These are phyloP conservation scores for Capsicum rhomboideum DNA, from an alignment of 257 asterid species.

Conservation along the genomic window DNA sequence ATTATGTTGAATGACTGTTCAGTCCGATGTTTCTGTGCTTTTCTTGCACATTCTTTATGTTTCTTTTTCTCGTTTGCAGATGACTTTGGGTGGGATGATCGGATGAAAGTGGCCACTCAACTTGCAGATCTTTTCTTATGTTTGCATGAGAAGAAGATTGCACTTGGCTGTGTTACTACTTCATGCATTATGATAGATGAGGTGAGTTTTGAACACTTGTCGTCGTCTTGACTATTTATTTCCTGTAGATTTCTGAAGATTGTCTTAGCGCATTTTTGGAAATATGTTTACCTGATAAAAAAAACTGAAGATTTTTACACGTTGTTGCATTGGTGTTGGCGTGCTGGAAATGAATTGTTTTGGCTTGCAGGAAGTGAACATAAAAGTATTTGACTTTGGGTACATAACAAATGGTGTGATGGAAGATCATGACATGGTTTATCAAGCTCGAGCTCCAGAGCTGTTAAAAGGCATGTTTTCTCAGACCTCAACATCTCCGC, in stretches of 20 bases:
- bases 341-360: no score
- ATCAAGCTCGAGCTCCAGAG: background rate
- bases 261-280: background rate
- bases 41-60: background rate
- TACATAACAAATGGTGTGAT: background rate
- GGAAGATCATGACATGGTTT: background rate
- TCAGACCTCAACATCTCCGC: background rate
- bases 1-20: background rate
- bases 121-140: background rate
- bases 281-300: background rate
- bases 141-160: background rate
- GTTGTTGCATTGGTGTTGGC: background rate
- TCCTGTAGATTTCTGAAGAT: background rate
- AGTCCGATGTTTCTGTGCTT: background rate
- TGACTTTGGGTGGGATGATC: background rate
- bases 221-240: background rate
- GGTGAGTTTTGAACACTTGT: background rate
- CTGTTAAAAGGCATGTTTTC: background rate
- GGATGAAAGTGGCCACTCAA: background rate
- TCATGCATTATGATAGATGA: background rate
- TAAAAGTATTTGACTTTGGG: background rate
- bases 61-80: background rate
- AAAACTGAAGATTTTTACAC: background rate
- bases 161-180: background rate
- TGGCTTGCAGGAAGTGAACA: background rate